A percentile compares a stretch with the other conserved stretches of the same genome.
phyloP scores from a whole-genome alignment of 2,329 filamentous ascomycete genomes.

The Cercospora beticola region DNA sequence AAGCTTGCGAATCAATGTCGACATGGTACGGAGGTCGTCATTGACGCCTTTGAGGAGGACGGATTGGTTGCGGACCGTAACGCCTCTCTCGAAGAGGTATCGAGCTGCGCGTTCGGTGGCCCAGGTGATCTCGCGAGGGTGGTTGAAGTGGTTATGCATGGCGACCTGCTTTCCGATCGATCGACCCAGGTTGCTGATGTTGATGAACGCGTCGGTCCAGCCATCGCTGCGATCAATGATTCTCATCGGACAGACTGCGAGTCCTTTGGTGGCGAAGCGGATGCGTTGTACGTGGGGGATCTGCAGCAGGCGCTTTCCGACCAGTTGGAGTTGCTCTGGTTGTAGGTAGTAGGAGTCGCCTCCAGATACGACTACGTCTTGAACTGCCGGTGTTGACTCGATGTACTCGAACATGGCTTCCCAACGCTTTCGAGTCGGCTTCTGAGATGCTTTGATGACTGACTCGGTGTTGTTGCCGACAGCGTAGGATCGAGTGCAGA shows the following conservation, averaged over 20 bases:
- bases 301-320: conserved; percentile 56
- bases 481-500: conserved; percentile 61
- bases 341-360: conserved; percentile 61
- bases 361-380: conserved; percentile 63
- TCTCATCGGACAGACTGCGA: conserved; percentile 59
- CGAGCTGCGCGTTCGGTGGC: conserved; percentile 54
- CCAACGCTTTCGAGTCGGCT: conserved; percentile 50
- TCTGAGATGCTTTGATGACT: conserved; percentile 41
- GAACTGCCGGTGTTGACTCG: conserved; percentile 48
- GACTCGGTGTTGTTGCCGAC: conserved; percentile 57
- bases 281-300: conserved; percentile 61
- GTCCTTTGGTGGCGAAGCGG: conserved; percentile 62
- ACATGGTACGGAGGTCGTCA: conserved; percentile 56
- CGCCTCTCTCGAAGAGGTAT: conserved; percentile 51
- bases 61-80: conserved; percentile 61
- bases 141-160: conserved; percentile 66
- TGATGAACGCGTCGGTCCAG: conserved; percentile 56
- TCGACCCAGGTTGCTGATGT: conserved; percentile 53
- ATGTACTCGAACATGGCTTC: conserved; percentile 60
- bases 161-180: conserved; percentile 59
- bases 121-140: conserved; percentile 63
- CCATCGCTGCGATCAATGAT: conserved; percentile 54
- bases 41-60: conserved; percentile 62
- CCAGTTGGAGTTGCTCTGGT: conserved; percentile 53
- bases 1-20: conserved; percentile 53